Percentiles rank a stretch among this genome's conserved stretches.
Evolutionary conservation across 805 yeast genomes (phyloP).

Genomic region (Hanseniaspora jakobsenii): DNA sequence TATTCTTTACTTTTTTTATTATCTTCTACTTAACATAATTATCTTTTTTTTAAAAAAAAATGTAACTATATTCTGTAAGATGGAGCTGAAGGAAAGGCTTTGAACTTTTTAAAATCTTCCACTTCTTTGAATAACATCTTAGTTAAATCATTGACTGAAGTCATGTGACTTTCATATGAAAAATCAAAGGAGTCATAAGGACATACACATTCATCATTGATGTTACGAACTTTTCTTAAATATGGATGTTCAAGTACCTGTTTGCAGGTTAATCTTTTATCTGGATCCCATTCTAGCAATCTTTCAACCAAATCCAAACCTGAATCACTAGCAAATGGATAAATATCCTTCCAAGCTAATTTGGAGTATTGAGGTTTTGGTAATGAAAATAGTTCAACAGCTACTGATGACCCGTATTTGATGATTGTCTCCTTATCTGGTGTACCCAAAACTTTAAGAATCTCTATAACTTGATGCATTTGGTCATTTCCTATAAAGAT

Average conservation of each 20-base stretch:
- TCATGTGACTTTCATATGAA: constrained; percentile 43
- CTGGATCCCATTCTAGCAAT: constrained; percentile 56
- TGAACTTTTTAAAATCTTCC: constrained; percentile 33
- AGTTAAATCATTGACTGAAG: constrained; percentile 36
- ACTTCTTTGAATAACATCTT: constrained; percentile 43
- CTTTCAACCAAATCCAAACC: constrained; percentile 43
- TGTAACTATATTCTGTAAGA: background rate
- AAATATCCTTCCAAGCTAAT: constrained; percentile 40
- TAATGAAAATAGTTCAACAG: constrained; percentile 36
- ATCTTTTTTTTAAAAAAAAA: too few species aligned
- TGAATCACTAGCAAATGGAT: constrained; percentile 46
- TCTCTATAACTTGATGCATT: constrained; percentile 56
- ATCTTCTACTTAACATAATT: too few species aligned
- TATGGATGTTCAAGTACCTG: constrained; percentile 48
- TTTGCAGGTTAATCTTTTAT: constrained; percentile 41
- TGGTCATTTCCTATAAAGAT: constrained; percentile 66
- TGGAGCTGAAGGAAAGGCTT: constrained; percentile 14
- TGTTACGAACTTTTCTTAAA: constrained; percentile 41
- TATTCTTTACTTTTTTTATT: too few species aligned
- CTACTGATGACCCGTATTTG: constrained; percentile 36
- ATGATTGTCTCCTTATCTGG: constrained; percentile 42
- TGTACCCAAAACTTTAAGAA: constrained; percentile 56
- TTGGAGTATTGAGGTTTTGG: constrained; percentile 35
- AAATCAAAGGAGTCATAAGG: constrained; percentile 44
- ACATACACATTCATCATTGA: constrained; percentile 45